These are phyloP conservation scores for Oryza glumipatula DNA, from an alignment of 176 grass and related monocot genomes.

Conservation along the genomic window DNA sequence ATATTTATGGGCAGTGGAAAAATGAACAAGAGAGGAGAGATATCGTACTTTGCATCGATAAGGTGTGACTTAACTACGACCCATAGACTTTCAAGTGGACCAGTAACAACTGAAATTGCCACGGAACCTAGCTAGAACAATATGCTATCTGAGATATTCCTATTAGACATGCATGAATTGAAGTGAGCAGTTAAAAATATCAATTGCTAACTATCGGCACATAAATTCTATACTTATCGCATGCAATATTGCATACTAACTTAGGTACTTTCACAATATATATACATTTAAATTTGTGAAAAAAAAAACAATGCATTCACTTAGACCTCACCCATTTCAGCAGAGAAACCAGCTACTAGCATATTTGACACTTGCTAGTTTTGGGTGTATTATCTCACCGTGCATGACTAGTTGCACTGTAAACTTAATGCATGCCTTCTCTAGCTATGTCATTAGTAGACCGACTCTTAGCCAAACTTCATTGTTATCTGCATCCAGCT, in stretches of 20 bases:
- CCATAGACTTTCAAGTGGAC: neutral
- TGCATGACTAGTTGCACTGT: neutral
- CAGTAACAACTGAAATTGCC: neutral
- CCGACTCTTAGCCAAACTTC: neutral
- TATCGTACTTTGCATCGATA: constrained; percentile 6
- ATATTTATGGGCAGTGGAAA: neutral
- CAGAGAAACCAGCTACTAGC: neutral
- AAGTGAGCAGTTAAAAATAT: neutral
- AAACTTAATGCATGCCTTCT: neutral
- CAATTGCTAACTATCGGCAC: neutral
- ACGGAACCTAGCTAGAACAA: neutral
- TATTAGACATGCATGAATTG: neutral
- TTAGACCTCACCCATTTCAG: neutral
- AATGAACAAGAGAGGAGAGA: constrained; percentile 2
- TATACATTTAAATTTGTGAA: neutral
- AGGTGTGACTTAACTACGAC: neutral
- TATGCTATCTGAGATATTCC: neutral
- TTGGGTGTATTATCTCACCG: neutral
- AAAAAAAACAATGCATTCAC: neutral
- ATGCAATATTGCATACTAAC: constrained; percentile 43
- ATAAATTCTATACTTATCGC: neutral
- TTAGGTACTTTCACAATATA: neutral
- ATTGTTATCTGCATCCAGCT: neutral
- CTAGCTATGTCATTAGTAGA: neutral
- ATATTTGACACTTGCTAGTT: no score